A percentile compares a stretch with the other conserved stretches of the same genome.
These are phyloP conservation scores for Paraglomus occultum DNA, from an alignment of 192 early-diverging fungal species.

Conservation along the genomic window DNA sequence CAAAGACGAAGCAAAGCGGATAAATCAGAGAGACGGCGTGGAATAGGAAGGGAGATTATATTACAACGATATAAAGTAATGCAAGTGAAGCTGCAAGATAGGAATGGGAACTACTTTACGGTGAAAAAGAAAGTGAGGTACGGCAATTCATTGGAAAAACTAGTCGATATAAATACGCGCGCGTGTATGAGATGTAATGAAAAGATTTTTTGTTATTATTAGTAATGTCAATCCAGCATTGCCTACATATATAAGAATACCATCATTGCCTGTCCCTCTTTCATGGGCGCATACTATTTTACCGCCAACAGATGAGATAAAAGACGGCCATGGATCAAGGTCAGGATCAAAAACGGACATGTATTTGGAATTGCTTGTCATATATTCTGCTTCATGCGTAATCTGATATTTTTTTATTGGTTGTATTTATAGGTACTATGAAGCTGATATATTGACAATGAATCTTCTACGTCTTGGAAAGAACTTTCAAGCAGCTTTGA, in stretches of 20 bases:
- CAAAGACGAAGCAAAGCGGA: constrained; percentile 36
- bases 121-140: constrained; percentile 80
- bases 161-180: neutral
- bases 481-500: constrained; percentile 80
- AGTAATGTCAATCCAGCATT: constrained; percentile 78
- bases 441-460: constrained; percentile 44
- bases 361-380: constrained; percentile 10
- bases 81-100: constrained; percentile 84
- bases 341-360: constrained; percentile 3
- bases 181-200: neutral
- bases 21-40: constrained; percentile 41
- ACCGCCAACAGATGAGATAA: constrained; percentile 32
- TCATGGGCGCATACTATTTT: constrained; percentile 85
- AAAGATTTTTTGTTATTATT: neutral
- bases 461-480: constrained; percentile 59
- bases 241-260: constrained; percentile 88
- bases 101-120: constrained; percentile 80
- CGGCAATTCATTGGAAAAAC: too few relatives aligned
- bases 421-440: constrained; percentile 40
- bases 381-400: neutral
- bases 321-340: constrained; percentile 37
- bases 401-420: neutral
- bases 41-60: constrained; percentile 62
- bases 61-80: constrained; percentile 82
- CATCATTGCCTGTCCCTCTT: constrained; percentile 76